Conservation (phyloP, 2,329 filamentous ascomycete genomes). For the Periconia macrospinosa region DNA sequence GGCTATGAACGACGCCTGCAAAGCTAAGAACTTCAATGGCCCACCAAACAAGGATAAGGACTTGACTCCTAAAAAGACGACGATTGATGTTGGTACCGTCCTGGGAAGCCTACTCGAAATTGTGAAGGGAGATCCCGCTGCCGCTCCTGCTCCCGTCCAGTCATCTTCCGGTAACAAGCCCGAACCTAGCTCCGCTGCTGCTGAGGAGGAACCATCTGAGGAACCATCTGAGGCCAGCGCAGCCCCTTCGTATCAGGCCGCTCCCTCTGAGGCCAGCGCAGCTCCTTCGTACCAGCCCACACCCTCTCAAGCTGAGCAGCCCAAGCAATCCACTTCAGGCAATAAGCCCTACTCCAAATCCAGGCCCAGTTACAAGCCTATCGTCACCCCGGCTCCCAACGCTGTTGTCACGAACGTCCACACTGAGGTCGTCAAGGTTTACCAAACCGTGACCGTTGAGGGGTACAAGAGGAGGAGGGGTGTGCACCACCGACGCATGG, state of each 20-base stretch:
- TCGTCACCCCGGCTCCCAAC: conserved; percentile 1
- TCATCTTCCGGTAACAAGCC: not conserved
- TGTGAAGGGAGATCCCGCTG: conserved; percentile 5
- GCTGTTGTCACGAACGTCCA: conserved; percentile 2
- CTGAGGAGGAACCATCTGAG: not conserved
- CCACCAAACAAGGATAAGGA: conserved; percentile 48
- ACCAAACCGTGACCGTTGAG: not conserved
- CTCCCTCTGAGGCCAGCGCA: too few species aligned
- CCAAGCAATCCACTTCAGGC: not conserved
- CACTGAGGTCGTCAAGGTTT: not conserved
- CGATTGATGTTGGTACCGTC: conserved; percentile 34
- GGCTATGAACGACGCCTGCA: conserved; percentile 46
- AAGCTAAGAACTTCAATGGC: conserved; percentile 44
- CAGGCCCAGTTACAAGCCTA: not conserved
- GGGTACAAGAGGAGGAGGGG: not conserved
- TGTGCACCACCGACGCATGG: not conserved
- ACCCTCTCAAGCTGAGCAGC: not conserved
- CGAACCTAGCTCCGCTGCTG: conserved; percentile 1
- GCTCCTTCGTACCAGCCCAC: not conserved
- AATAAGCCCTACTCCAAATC: not conserved
- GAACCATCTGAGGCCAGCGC: conserved; percentile 3
- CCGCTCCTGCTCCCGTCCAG: not conserved
- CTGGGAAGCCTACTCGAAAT: conserved; percentile 18
- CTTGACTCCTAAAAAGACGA: conserved; percentile 35
- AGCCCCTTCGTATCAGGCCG: not conserved